Base-by-base conservation (phyloP, 306 rosid species). In the Vachellia collinsii region DNA sequence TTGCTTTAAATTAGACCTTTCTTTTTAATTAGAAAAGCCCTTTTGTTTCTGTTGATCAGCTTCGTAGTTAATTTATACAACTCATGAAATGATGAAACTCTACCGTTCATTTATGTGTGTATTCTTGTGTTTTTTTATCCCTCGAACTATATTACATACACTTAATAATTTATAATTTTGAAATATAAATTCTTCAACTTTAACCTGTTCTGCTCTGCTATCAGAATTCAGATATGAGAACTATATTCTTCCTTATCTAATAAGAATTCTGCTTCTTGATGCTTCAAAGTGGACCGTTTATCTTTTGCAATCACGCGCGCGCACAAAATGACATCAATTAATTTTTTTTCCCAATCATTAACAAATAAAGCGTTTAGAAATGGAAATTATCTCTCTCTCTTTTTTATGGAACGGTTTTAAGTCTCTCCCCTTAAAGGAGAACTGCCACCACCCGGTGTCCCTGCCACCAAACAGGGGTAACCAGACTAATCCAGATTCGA, bases 221-320 rank as follows among this genome's bases (percentile, higher is more conserved):
- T 10, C 34, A 29, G 34, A 29, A 29, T 7, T 11, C 38, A 19
- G 73, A 44, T 66, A 66, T 22, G 41, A 70, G 58, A 70, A 46
- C 41, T 48, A 6, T 46, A 25, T 70, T 70, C 75, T 47, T 25
- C 75, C 75, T 44, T 70, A 70, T 70, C 75, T 70, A 70, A 46
- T 23, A 46, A 3, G 7, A 44, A 70, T 70, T 70, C 7, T 44
- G 0, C 41, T 14, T 44, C 75, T 44, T 23, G 39, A 70, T 70
- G 39, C 59, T 70, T 70, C 38, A 12, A 20, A 3, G 9, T 70
- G 56, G 20, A 34, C 75, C 75, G 13, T 29, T 70, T 70, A 70
- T 23, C 46, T 46, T 42, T 43, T 43, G 48, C 22, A 11, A 70
- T 22, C 56, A 70, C 23, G 2, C 34, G 2, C 34, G 2, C 34